A percentile compares a stretch with the other conserved stretches of the same genome.
phyloP scores from a whole-genome alignment of 108 stramenopile species.

The Skeletonema tropicum region DNA sequence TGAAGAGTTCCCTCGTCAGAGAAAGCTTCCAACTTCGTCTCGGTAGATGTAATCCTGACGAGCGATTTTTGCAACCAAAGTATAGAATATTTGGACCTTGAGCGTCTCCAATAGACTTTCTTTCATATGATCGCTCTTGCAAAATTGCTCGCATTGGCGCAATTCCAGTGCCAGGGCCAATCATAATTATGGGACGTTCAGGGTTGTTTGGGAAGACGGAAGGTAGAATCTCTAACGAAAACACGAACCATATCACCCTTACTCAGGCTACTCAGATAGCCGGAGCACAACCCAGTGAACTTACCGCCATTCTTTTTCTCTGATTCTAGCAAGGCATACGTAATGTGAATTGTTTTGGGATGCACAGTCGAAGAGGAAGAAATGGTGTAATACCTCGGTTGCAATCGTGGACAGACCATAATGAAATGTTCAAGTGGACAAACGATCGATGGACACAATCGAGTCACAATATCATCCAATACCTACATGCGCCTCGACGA shows the following conservation, averaged over 20 bases:
- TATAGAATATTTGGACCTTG: slow-evolving; percentile 85
- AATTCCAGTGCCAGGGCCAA: slow-evolving; percentile 98
- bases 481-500: slow-evolving; percentile 66
- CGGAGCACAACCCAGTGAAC: slow-evolving; percentile 90
- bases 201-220: slow-evolving; percentile 75
- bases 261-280: slow-evolving; percentile 60
- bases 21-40: slow-evolving; percentile 83
- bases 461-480: slow-evolving; percentile 66
- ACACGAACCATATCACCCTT: slow-evolving; percentile 64
- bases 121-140: slow-evolving; percentile 82
- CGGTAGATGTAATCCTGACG: slow-evolving; percentile 92
- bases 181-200: slow-evolving; percentile 86
- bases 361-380: slow-evolving; percentile 86
- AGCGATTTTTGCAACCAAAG: slow-evolving; percentile 93
- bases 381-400: slow-evolving; percentile 98
- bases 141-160: slow-evolving; percentile 97
- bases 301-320: slow-evolving; percentile 60
- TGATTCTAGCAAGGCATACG: slow-evolving; percentile 82
- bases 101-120: slow-evolving; percentile 17
- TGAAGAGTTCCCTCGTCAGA: slow-evolving; percentile 76
- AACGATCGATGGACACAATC: slow-evolving; percentile 75
- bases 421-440: slow-evolving; percentile 92
- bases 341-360: slow-evolving; percentile 89
- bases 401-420: slow-evolving; percentile 78
- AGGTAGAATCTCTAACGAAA: slow-evolving; percentile 90